phyloP scores from a whole-genome alignment of 176 grass and related monocot genomes.

The Oryza rufipogon region DNA sequence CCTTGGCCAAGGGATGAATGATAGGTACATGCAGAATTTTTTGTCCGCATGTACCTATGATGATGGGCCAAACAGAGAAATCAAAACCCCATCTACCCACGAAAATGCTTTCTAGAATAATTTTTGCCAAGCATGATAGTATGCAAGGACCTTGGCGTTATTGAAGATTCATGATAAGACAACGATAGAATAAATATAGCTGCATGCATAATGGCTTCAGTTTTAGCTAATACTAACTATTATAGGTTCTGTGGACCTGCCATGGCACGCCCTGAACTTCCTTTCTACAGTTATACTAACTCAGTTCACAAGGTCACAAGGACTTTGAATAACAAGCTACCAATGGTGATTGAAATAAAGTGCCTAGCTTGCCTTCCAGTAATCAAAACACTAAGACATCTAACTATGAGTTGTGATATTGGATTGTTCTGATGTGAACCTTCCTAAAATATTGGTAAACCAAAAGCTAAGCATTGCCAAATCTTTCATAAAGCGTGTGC shows the following conservation, averaged over 20 bases:
- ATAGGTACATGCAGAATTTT: not conserved
- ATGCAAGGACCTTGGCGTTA: not conserved
- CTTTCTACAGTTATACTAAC: not conserved
- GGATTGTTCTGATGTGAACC: no score
- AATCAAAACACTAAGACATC: constrained; percentile 24
- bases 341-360: not conserved
- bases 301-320: not conserved
- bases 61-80: constrained; percentile 13
- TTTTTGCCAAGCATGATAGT: not conserved
- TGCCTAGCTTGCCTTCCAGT: constrained; percentile 30
- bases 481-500: no score
- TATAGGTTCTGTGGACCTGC: constrained; percentile 13
- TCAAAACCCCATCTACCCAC: not conserved
- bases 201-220: constrained; percentile 21
- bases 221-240: constrained; percentile 3
- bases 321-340: not conserved
- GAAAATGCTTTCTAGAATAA: constrained; percentile 28
- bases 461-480: no score
- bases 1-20: not conserved
- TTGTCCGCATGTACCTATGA: no score
- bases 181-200: not conserved
- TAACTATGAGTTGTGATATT: not conserved
- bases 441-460: no score
- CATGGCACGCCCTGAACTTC: constrained; percentile 10
- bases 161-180: constrained; percentile 24